phyloP scores from a whole-genome alignment of 352 stramenopile genomes.

The Halophytophthora batemanensis region DNA sequence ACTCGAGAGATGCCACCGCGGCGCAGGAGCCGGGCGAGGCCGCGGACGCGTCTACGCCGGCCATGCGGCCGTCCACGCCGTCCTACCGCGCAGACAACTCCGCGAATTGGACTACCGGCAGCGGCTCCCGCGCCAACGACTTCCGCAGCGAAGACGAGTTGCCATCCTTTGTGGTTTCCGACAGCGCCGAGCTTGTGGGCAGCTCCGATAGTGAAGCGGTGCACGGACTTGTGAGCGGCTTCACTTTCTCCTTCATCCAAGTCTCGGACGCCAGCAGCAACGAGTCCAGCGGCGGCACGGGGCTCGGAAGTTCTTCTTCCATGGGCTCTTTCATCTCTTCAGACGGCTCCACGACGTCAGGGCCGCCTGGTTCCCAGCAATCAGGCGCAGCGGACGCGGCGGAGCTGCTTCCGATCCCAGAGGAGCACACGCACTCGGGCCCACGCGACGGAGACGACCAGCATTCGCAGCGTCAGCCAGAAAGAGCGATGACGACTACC shows the following conservation, averaged over 20 bases:
- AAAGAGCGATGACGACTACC: neutral
- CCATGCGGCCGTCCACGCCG: conserved; percentile 28
- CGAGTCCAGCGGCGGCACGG: conserved; percentile 14
- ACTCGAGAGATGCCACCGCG: conserved; percentile 47
- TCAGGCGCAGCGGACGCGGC: conserved; percentile 18
- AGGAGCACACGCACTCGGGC: conserved; percentile 19
- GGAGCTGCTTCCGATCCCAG: conserved; percentile 29
- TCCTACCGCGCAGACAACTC: conserved; percentile 23
- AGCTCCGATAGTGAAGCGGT: conserved; percentile 59
- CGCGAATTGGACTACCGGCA: conserved; percentile 13
- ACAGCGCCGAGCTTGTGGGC: conserved; percentile 37
- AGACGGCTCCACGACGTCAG: neutral
- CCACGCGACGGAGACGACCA: conserved; percentile 5
- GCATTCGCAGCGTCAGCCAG: conserved; percentile 3
- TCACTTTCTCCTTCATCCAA: conserved; percentile 77
- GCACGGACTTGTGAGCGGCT: conserved; percentile 50
- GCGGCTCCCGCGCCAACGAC: conserved; percentile 26
- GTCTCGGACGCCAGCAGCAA: conserved; percentile 38
- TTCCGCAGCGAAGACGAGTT: conserved; percentile 24
- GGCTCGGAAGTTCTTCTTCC: conserved; percentile 11
- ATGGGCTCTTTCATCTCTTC: conserved; percentile 5
- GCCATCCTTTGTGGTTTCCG: conserved; percentile 47
- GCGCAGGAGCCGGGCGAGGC: conserved; percentile 9
- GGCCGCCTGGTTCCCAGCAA: conserved; percentile 15
- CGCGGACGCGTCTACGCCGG: conserved; percentile 3